Base-by-base conservation (phyloP, 2,329 filamentous ascomycete genomes). In the Hymenotorrendiella dingleyae region DNA sequence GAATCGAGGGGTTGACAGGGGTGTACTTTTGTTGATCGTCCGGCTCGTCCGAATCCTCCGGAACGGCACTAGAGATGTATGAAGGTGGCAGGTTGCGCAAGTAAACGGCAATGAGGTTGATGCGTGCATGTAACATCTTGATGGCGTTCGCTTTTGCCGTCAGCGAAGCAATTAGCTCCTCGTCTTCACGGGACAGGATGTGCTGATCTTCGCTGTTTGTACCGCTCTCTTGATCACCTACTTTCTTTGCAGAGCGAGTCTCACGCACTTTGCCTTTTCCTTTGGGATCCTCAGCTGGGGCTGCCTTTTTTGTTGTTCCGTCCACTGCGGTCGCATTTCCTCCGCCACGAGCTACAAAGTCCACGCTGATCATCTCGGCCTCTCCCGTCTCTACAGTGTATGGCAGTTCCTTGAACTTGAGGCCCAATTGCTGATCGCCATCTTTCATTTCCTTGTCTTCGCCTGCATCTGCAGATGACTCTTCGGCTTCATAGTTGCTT, bases 301-400 rank as follows among this genome's bases (percentile, higher is more conserved):
- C 37, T 40, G 50, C 37, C 34, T 59, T 55, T 48, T 57, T 55
- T 37, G 49, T 41, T 24, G 55, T 47, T 1, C 56, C 45, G 14
- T 66, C 62, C 19, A 78, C 68, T 23, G 79, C 79, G 9, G 84
- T 81, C 19, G 89, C 90, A 57, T 86, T 91, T 36, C 86, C 86
- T 35, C 85, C 86, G 28, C 86, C 87, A 40, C 83, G 82, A 1
- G 91, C 90, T 16, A 98, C 84, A 53, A 90, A 94, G 64, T 96
- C 89, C 58, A 98, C 86, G 54, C 86, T 86, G 53, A 98, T 97
- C 89, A 96, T 96, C 65, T 98, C 93, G 1, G 90, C 90, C 63
- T 97, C 90, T 8, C 87, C 88, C 0, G 90, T 95, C 67, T 97
- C 93, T 2, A 97, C 82, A 0, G 84, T 84, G 63, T 93, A 97